Conservation (phyloP, 192 early-diverging fungal genomes). For the Mortierella alpina region DNA sequence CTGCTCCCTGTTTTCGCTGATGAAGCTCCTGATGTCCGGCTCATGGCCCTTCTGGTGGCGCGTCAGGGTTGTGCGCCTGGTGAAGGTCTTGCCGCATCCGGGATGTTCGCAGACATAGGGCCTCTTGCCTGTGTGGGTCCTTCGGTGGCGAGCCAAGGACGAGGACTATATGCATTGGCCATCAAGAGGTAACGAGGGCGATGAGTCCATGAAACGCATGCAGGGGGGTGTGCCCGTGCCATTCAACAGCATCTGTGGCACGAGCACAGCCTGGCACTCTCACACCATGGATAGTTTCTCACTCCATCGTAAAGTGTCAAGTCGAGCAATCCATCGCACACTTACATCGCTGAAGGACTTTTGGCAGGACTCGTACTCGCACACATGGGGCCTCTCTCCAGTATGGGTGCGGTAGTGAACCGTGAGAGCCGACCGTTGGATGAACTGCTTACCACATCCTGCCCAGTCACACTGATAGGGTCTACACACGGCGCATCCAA, state of each 20-base stretch:
- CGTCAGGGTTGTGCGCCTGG: constrained; percentile 72
- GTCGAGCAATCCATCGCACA: neutral
- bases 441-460: constrained; percentile 81
- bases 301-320: no score
- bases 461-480: constrained; percentile 73
- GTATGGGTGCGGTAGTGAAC: constrained; percentile 82
- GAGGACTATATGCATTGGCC: constrained; percentile 64
- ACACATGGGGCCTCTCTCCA: constrained; percentile 76
- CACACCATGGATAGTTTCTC: no score
- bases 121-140: constrained; percentile 82
- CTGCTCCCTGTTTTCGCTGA: constrained; percentile 51
- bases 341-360: constrained; percentile 80
- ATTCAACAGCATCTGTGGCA: no score
- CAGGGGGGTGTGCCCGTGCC: neutral
- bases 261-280: no score
- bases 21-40: constrained; percentile 58
- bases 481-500: constrained; percentile 12
- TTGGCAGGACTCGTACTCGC: constrained; percentile 73
- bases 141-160: constrained; percentile 80
- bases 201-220: constrained; percentile 3
- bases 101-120: constrained; percentile 75
- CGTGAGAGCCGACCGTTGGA: constrained; percentile 81
- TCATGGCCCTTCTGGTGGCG: constrained; percentile 70
- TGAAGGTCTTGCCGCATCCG: constrained; percentile 81
- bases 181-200: neutral